Evolutionary conservation across 768 basidiomycete species (phyloP).

Genomic region (Pulveroboletus sp.): DNA sequence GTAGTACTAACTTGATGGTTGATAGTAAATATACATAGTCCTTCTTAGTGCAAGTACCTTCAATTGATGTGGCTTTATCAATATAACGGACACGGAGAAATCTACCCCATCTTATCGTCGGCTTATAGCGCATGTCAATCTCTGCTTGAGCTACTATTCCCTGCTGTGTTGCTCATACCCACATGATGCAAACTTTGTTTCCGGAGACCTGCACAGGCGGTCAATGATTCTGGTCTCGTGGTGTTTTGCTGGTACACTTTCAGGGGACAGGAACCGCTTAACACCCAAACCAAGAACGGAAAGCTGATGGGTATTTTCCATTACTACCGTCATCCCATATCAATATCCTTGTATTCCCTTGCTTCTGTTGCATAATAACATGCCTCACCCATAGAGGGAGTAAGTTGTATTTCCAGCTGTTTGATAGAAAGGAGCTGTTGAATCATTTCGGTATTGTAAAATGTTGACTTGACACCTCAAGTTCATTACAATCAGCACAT

Average conservation of each 20-base stretch:
- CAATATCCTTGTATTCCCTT: background rate
- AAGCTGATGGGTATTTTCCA: slow-evolving; percentile 45
- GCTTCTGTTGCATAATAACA: background rate
- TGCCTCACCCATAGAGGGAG: background rate
- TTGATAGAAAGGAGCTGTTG: background rate
- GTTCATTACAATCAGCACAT: background rate
- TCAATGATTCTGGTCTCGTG: slow-evolving; percentile 41
- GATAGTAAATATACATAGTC: background rate
- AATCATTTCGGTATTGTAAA: background rate
- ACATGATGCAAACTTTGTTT: slow-evolving; percentile 40
- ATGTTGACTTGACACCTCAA: too few species aligned
- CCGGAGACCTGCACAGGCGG: slow-evolving; percentile 33
- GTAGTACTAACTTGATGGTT: background rate
- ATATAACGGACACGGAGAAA: slow-evolving; percentile 7
- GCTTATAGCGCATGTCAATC: background rate
- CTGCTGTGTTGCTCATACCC: slow-evolving; percentile 15
- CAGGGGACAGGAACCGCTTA: slow-evolving; percentile 42
- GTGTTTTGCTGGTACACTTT: slow-evolving; percentile 42
- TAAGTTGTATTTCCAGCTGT: too few species aligned
- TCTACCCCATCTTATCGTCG: background rate
- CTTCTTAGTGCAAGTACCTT: slow-evolving; percentile 15
- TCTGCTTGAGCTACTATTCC: background rate
- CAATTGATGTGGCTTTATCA: slow-evolving; percentile 9
- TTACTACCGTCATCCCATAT: background rate
- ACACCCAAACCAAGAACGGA: slow-evolving; percentile 53